Evolutionary conservation across 495 filamentous ascomycete species (phyloP).

Genomic region (Terfezia boudieri): DNA sequence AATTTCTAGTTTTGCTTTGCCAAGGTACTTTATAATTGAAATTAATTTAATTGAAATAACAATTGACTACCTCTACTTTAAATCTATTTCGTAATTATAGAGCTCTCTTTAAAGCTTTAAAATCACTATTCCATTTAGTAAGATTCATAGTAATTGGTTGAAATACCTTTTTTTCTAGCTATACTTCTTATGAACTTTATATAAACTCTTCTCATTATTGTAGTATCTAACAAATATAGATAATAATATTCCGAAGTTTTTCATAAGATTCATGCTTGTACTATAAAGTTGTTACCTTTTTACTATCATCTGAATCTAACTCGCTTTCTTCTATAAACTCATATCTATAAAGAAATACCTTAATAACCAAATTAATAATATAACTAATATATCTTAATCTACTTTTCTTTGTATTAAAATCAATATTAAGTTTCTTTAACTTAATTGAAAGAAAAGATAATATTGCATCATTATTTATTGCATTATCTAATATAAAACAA

Average conservation of each 20-base stretch:
- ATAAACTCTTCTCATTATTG: conserved; percentile 1
- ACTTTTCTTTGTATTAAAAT: conserved; percentile 2
- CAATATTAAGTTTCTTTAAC: neutral
- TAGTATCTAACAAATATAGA: conserved; percentile 1
- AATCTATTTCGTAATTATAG: conserved; percentile 1
- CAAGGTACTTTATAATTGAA: too few relatives aligned
- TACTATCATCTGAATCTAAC: neutral
- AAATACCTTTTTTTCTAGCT: neutral
- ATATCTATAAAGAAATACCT: conserved; percentile 4
- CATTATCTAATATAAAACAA: too few relatives aligned
- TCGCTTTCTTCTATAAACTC: neutral
- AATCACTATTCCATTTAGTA: conserved; percentile 5
- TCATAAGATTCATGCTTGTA: conserved; percentile 2
- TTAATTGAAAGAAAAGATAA: too few relatives aligned
- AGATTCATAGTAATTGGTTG: neutral
- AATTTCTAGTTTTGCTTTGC: too few relatives aligned
- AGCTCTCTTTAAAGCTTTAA: conserved; percentile 1
- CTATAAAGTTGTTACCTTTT: conserved; percentile 1
- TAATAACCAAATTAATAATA: conserved; percentile 6
- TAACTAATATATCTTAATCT: conserved; percentile 5
- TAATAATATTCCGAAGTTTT: conserved; percentile 7
- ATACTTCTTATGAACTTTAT: neutral
- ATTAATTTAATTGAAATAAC: too few relatives aligned
- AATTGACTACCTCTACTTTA: too few relatives aligned
- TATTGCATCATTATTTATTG: too few relatives aligned